Conservation (phyloP, 1,139 yeast species). For the Pichiaceae sp. region DNA sequence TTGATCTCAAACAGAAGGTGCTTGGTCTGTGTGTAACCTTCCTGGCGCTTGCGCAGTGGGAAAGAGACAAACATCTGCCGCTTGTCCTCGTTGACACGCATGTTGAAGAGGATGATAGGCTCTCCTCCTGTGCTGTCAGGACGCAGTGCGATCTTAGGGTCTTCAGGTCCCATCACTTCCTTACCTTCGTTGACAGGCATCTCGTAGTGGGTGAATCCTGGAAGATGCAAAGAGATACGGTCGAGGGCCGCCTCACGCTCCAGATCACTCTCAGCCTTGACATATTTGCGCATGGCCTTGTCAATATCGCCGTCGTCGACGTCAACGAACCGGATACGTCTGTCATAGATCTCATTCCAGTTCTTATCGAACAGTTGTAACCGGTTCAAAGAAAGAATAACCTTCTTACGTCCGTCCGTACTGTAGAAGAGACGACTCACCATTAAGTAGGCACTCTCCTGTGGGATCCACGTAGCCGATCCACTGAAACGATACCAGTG, state of each 20-base stretch:
- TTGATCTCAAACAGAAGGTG: slow-evolving; percentile 6
- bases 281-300: slow-evolving; percentile 11
- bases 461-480: slow-evolving; percentile 38
- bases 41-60: slow-evolving; percentile 24
- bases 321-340: slow-evolving; percentile 20
- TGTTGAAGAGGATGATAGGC: slow-evolving; percentile 39
- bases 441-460: slow-evolving; percentile 38
- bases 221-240: slow-evolving; percentile 20
- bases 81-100: slow-evolving; percentile 22
- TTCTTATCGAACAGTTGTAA: slow-evolving; percentile 37
- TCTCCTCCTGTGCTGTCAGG: slow-evolving; percentile 26
- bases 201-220: slow-evolving; percentile 21
- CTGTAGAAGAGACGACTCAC: slow-evolving; percentile 25
- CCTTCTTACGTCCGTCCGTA: not conserved
- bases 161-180: slow-evolving; percentile 29
- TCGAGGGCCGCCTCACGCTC: slow-evolving; percentile 17
- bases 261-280: slow-evolving; percentile 14
- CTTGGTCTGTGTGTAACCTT: slow-evolving; percentile 10
- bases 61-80: slow-evolving; percentile 23
- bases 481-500: slow-evolving; percentile 40
- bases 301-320: slow-evolving; percentile 20
- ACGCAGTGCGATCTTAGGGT: slow-evolving; percentile 31
- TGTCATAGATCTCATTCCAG: slow-evolving; percentile 36
- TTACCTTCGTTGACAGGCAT: slow-evolving; percentile 16
- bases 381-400: slow-evolving; percentile 27